These are phyloP conservation scores for Trichosporon ovoides DNA, from an alignment of 1,284 basidiomycete genomes.

Conservation along the genomic window DNA sequence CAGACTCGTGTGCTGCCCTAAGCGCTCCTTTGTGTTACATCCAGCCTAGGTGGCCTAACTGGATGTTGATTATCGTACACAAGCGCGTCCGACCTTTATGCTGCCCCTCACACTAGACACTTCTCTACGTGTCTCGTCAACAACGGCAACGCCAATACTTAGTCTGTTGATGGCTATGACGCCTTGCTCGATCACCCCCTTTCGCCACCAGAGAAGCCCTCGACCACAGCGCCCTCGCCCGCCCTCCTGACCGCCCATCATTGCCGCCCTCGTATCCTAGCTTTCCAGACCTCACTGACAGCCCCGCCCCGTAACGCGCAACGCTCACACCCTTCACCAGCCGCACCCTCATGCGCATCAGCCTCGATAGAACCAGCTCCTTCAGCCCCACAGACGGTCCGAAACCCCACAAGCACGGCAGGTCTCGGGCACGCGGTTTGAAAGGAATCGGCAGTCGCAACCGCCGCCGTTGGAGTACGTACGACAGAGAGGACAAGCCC, in stretches of 20 bases:
- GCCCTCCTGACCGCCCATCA: conserved; percentile 4
- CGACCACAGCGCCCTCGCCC: conserved; percentile 3
- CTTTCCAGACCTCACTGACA: not conserved
- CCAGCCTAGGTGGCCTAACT: not conserved
- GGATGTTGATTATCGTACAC: not conserved
- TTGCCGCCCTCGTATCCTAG: not conserved
- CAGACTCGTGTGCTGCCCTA: no score
- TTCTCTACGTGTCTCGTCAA: not conserved
- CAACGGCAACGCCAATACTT: not conserved
- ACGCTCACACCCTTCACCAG: not conserved
- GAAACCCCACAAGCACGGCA: no score
- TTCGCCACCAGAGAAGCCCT: conserved; percentile 3
- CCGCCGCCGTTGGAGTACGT: no score
- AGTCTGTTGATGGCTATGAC: not conserved
- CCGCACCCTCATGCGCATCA: not conserved
- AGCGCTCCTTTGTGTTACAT: not conserved
- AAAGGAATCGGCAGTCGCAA: no score
- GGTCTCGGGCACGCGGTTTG: no score
- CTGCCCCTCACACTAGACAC: not conserved
- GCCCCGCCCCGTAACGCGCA: not conserved
- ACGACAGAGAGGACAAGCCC: not conserved
- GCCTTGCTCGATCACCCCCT: not conserved
- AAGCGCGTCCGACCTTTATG: not conserved
- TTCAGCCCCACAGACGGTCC: no score
- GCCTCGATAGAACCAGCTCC: no score